phyloP scores from a whole-genome alignment of 306 rosid species.

The Cucurbita maxima region DNA sequence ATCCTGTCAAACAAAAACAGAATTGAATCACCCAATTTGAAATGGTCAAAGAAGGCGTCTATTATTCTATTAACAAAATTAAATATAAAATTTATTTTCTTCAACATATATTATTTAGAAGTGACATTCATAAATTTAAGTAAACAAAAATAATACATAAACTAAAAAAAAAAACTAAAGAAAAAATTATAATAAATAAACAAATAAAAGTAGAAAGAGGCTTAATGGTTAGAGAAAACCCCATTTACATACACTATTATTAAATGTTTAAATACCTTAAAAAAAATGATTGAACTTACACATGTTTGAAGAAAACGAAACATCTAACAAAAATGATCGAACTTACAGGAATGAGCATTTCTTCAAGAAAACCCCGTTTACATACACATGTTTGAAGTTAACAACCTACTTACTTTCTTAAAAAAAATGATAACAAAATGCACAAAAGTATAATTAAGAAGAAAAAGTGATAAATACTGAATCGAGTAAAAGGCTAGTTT shows the following conservation, averaged over 20 bases:
- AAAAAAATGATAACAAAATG: neutral
- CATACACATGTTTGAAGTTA: neutral
- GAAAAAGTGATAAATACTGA: neutral
- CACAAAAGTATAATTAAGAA: neutral
- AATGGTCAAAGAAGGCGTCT: neutral
- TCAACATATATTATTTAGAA: no score
- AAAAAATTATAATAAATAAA: no score
- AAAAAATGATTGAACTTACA: neutral
- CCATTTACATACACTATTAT: neutral
- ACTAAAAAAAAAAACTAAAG: no score
- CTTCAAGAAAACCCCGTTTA: neutral
- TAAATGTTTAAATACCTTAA: neutral
- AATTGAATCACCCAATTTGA: neutral
- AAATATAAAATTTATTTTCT: no score
- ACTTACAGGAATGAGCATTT: no score
- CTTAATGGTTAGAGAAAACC: neutral
- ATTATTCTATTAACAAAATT: no score
- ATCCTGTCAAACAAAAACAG: conserved; percentile 36
- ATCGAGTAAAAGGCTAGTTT: neutral
- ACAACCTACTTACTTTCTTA: neutral
- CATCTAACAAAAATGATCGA: no score
- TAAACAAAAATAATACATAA: neutral
- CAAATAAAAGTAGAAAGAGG: neutral
- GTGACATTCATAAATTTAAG: neutral
- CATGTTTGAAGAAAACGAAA: no score